Evolutionary conservation across 179 eudicot species (phyloP).

Genomic region (Drosera spatulata): DNA sequence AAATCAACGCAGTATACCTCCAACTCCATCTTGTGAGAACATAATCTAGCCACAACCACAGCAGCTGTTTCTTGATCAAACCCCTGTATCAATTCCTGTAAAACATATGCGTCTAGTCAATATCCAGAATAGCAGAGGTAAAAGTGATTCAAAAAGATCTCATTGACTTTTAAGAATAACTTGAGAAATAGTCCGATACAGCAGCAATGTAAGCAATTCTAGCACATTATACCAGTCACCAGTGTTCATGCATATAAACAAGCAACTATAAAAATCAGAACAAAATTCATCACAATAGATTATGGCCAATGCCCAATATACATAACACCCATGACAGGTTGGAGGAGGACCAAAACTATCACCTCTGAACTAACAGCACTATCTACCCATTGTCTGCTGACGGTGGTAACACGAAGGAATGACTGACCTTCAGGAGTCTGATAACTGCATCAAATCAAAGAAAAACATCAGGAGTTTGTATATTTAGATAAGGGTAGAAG

Average conservation of each 20-base stretch:
- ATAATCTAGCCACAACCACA: constrained; percentile 86
- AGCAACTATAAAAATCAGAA: no score
- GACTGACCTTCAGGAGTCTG: constrained; percentile 70
- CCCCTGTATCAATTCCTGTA: constrained; percentile 83
- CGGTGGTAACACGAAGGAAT: constrained; percentile 68
- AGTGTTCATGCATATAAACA: no score
- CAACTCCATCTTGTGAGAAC: constrained; percentile 91
- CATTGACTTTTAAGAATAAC: no score
- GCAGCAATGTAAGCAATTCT: no score
- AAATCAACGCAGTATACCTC: no score
- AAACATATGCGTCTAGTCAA: no score
- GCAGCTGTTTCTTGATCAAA: constrained; percentile 99
- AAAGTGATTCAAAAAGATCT: no score
- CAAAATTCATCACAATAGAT: no score
- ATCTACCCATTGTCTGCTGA: constrained; percentile 82
- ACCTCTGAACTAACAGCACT: constrained; percentile 75
- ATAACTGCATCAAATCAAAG: constrained; percentile 37
- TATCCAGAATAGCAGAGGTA: no score
- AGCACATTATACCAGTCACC: no score
- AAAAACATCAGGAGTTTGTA: background rate
- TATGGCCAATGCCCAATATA: no score
- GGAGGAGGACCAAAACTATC: background rate
- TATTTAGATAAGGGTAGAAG: background rate
- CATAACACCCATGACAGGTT: background rate
- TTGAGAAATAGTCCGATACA: no score